Evolutionary conservation across 352 stramenopile species (phyloP), one percentile per base, ranked within the genome.

Genomic region (Globisporangium carolinianum): DNA sequence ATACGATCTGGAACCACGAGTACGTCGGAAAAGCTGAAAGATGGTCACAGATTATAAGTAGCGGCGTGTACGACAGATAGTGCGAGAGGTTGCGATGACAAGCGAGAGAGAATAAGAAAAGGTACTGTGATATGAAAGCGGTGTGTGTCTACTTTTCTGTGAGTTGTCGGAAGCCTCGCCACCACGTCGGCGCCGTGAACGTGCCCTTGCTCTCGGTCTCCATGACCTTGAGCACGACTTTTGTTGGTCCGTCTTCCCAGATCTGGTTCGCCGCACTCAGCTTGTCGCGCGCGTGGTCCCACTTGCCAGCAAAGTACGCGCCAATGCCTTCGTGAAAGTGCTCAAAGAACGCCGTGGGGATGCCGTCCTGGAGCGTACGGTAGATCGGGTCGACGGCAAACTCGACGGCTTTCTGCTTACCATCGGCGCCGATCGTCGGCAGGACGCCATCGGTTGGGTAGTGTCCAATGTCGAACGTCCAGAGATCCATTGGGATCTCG

Each of bases 221-320:
- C 59, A 98, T 89, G 47, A 89, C 83, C 57, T 89, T 86, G 39
- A 91, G 84, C 39, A 97, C 87, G n/a, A 97, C 94, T 55, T 60
- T 60, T 39, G 42, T 47, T 12, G 81, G 82, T 0, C 83, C 89
- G 55, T 93, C 86, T 53, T 89, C 83, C 82, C 92, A 86, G 47
- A 97, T 88, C 56, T 98, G 93, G 55, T 98, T 95, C 8, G 94
- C 93, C 15, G 71, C 55, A 4, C 84, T 87, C 14, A 99, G 74
- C 45, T 85, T 82, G 37, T 83, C 61, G 43, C 89, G 83, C 37
- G 91, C 94, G 6, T 76, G 48, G 18, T 85, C 75, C 93, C 95
- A 98, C 55, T 98, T 87, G 42, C 96, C 96, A 5, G 77, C 73
- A 47, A 98, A 91, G 61, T 99, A 99, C 8, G 86, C 69, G 11